A percentile compares a stretch with the other conserved stretches of the same genome.
These are phyloP conservation scores for Colletotrichum ledebouriae DNA, from an alignment of 2,329 filamentous ascomycete genomes.

Conservation along the genomic window DNA sequence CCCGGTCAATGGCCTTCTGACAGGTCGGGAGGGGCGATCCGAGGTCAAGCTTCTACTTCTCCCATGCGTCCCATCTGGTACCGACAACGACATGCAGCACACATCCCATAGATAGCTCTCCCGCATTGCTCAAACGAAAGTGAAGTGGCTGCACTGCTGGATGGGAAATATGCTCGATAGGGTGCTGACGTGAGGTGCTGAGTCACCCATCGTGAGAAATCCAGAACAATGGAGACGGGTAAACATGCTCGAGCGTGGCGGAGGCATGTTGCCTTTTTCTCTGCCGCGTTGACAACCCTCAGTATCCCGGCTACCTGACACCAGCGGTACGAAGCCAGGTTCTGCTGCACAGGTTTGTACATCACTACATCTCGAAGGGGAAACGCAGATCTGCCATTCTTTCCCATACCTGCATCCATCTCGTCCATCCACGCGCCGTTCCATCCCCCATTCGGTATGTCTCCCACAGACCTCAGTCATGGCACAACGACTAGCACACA, in stretches of 20 bases:
- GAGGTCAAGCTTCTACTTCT: background rate
- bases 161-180: constrained; percentile 11
- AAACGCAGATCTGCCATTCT: constrained; percentile 8
- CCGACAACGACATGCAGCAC: too few relatives aligned
- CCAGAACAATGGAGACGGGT: background rate
- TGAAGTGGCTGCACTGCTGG: too few relatives aligned
- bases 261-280: background rate
- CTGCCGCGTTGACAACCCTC: constrained; percentile 5
- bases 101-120: too few relatives aligned
- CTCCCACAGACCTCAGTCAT: constrained; percentile 18
- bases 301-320: background rate
- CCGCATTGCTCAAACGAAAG: too few relatives aligned
- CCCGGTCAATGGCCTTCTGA: background rate
- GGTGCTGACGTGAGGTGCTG: constrained; percentile 34
- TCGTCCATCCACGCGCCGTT: background rate
- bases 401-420: constrained; percentile 4
- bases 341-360: too few relatives aligned
- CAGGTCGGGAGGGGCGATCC: constrained; percentile 1
- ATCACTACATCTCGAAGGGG: background rate
- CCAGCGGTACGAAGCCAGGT: constrained; percentile 2
- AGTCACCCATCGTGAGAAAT: constrained; percentile 25
- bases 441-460: constrained; percentile 1
- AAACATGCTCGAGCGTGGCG: background rate
- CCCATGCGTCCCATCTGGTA: constrained; percentile 2
- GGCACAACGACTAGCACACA: background rate